Base-by-base conservation (phyloP, 2,329 filamentous ascomycete genomes). In the Fusarium piperis region DNA sequence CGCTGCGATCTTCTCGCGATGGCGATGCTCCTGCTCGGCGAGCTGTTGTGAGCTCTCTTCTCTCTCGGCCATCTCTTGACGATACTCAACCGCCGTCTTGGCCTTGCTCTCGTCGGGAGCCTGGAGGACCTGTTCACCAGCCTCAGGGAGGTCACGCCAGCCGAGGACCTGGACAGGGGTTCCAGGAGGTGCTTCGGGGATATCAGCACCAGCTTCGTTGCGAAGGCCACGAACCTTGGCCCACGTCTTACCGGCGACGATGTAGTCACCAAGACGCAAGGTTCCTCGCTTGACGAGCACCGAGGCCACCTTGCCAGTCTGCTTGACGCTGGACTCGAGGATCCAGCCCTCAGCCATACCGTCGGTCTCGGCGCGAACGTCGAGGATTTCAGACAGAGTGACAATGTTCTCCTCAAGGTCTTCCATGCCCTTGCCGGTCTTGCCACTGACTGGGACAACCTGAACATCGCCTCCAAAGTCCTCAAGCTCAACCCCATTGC, bases 391-490 rank as follows among this genome's bases (percentile, higher is more conserved):
- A 2, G 94, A 93, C 6, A 97, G 87, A 0, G 94, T 92, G 23
- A 96, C 84, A 53, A 95, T 94, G 55, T 93, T 94, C 84, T 99
- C 97, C 82, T 98, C 96, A 3, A 99, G 87, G 57, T 97, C 93
- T 16, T 90, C 85, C 91, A 99, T 98, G 55, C 96, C 96, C 79
- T 92, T 85, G 1, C 96, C 96, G 0, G 96, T 98, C 84, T 96
- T 97, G 48, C 95, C 97, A 78, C 94, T 97, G 39, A 99, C 94
- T 60, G 89, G 90, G 3, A 98, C 93, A 18, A 94, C 93, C 81
- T 98, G 96, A 18, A 96, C 94, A 71, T 99, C 96, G 65, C 96
- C 96, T 41, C 96, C 96, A 76, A 90, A 97, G 78, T 98, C 96
- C 83, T 99, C 96, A 61, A 99, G 92, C 75, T 97, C 93, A 32